Base-by-base conservation (phyloP, 768 basidiomycete genomes). In the Melanogaster broomeanus region DNA sequence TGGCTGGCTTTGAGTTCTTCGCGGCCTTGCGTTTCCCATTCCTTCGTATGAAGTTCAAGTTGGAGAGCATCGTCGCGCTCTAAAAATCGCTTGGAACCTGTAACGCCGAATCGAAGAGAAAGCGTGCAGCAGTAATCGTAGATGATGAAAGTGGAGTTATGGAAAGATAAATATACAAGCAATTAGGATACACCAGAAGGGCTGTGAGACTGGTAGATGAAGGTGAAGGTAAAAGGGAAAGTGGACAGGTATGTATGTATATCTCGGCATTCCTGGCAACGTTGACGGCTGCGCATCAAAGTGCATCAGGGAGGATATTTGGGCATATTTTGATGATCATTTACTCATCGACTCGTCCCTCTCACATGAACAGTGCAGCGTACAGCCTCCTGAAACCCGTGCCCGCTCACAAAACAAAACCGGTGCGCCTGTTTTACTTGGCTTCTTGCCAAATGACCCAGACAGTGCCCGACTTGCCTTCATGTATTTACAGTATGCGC, bases 11-110 rank as follows among this genome's bases (percentile, higher is more conserved):
- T 41, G 28, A 16, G 9, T 41, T 57, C 43, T 54, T 54, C 25
- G 28, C 25, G n/a, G 40, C 57, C 34, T 67, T 71, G 31, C 65
- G 61, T 56, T 61, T 71, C 7, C 55, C 55, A 47, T 44, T 61
- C 48, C 61, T 59, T 34, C 67, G 58, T 42, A 67, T 71, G 56
- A 69, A 57, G 12, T 30, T 30, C 28, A 30, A 15, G 52, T 44
- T 59, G 45, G 69, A 52, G 42, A 69, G 56, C 60, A 69, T 65
- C 10, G 19, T 51, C 24, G 37, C 31, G 21, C 16, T 42, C 31
- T 19, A 39, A 16, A 18, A 30, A 27, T n/a, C 40, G 24, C 4
- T 27, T 34, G 5, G 18, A 35, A 31, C 30, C 13, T 37, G n/a
- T 22, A 50, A 40, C 24, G 37, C 19, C 21, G 12, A 19, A 6